Base-by-base conservation (phyloP, 306 rosid genomes). In the Carpinus fangiana region DNA sequence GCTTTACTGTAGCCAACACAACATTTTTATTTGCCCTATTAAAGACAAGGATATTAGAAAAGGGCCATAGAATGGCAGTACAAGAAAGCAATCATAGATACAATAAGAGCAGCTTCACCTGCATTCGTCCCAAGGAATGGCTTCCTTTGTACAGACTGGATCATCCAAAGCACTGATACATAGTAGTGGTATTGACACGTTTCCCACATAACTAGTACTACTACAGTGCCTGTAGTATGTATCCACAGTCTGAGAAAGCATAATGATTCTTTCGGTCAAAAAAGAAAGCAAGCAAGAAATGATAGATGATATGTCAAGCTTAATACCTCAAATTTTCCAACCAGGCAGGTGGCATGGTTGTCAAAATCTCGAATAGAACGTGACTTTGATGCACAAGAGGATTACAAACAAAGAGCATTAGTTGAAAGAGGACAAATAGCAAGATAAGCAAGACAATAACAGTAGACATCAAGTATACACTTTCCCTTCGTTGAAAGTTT, bases 71-170 rank as follows among this genome's bases (percentile, higher is more conserved):
- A 77, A 80, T 66, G 34, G 46, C 36, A 73, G 51, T 78, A 79
- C 23, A 72, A 83, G 70, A 65, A 41, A 26, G 70, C 67, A 69
- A 41, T 9, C 16, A 23, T 53, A 70, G 46, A 55, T 17, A 73
- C 50, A 79, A 57, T 53, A 79, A 75, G 52, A 82, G 84, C 79
- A 77, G 70, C 59, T 72, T 2, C 61, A 90, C 99, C 99, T 95
- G 97, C 99, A 95, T 87, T 95, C 99, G 87, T 95, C 98, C 99
- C 98, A 93, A 28, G 98, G 99, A 90, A 95, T 95, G 87, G 98
- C 98, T 90, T 95, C 99, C 84, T 77, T 90, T 73, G 97, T 92
- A 87, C 99, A 95, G 73, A 95, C 79, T 52, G 99, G 99, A 86
- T 95, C 99, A 83, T 95, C 98, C 88, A 93, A 88, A 79, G 97